Conservation (phyloP, 2,329 filamentous ascomycete species). For the Colletotrichum sojae region DNA sequence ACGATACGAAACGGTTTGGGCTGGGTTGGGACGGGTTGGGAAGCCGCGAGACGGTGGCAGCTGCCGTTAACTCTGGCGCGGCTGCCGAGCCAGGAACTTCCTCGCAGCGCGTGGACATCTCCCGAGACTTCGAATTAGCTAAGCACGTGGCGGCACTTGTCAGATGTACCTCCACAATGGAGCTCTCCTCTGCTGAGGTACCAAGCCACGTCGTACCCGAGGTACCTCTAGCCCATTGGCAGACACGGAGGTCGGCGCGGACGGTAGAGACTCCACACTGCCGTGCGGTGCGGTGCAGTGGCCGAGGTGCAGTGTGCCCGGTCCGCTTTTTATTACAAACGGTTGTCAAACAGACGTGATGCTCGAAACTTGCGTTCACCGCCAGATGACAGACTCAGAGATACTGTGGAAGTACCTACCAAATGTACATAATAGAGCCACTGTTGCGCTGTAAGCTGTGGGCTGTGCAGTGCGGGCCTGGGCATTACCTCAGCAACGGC, state of each 20-base stretch:
- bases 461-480: slow-evolving; percentile 10
- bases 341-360: slow-evolving; percentile 25
- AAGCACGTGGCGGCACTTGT: not conserved
- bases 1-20: slow-evolving; percentile 27
- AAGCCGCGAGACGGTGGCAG: slow-evolving; percentile 27
- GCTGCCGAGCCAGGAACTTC: slow-evolving; percentile 15
- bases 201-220: too few relatives aligned
- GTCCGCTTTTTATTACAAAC: slow-evolving; percentile 30
- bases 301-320: slow-evolving; percentile 5
- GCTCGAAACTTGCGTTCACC: slow-evolving; percentile 29
- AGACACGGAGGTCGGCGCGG: slow-evolving; percentile 17
- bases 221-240: too few relatives aligned
- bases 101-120: slow-evolving; percentile 16
- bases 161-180: not conserved
- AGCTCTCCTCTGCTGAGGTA: not conserved
- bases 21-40: slow-evolving; percentile 16
- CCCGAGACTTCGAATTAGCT: slow-evolving; percentile 13
- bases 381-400: slow-evolving; percentile 13
- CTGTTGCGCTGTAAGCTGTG: too few relatives aligned
- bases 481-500: slow-evolving; percentile 40
- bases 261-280: slow-evolving; percentile 1
- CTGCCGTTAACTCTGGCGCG: slow-evolving; percentile 17
- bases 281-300: not conserved
- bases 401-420: not conserved
- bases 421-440: not conserved